Base-by-base conservation (phyloP, 257 asterid species). In the Jaltomata sinuosa region DNA sequence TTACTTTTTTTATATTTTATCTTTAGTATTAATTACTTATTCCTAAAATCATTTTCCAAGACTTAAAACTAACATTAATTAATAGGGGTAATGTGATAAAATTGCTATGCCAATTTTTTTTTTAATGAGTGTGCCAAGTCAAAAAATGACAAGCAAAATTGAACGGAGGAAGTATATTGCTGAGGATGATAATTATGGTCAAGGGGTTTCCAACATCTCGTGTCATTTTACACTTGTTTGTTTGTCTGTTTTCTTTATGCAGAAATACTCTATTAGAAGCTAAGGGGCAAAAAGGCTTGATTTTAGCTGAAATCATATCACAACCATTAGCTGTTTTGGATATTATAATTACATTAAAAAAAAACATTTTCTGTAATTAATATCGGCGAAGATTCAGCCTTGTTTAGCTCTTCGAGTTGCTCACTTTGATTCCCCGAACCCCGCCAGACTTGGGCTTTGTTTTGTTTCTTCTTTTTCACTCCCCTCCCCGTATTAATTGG, bases 321-420 rank as follows among this genome's bases (percentile, higher is more conserved):
- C 82, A 85, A 54, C 83, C 83, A 89, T 78, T 59, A 83, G 78
- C 47, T 19, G 65, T n/a, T 36, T 4, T 25, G 61, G 22, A 65
- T 31, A 62, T 34, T 54, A 32, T 38, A 49, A 47, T 47, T 47
- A 72, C 79, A n/a, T n/a, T n/a, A n/a, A n/a, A n/a, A n/a, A n/a
- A n/a, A n/a, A n/a, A n/a, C n/a, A n/a, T n/a, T n/a, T n/a, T n/a
- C n/a, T n/a, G 36, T 32, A 32, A 81, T 42, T 74, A 59, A 86
- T 80, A 88, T 87, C 97, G 86, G 95, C 98, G 95, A 88, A 87
- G 91, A 94, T 89, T 93, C 93, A 89, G 97, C 92, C 97, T 88
- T 90, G 91, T 94, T 92, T 93, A 90, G 80, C 98, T 92, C 97
- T 85, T 93, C 97, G 93, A 90, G 89, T 90, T 89, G 88, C 87